phyloP scores from a whole-genome alignment of 331 rosid genomes.

The Quercus tomentella region DNA sequence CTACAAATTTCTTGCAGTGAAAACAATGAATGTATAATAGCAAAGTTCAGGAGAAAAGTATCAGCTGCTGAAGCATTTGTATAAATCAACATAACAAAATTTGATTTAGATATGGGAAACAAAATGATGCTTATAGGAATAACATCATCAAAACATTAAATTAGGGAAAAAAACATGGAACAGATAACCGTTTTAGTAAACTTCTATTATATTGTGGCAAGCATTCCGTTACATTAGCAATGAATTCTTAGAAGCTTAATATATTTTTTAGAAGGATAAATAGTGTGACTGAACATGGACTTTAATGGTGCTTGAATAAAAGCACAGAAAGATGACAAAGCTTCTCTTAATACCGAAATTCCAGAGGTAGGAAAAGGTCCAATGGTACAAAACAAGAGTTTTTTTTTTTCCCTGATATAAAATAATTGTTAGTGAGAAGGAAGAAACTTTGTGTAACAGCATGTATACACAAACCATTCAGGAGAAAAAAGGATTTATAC shows the following conservation, averaged over 20 bases:
- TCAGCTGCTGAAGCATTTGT: not conserved
- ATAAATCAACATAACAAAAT: not conserved
- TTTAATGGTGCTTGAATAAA: not conserved
- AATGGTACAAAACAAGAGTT: not conserved
- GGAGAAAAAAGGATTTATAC: too few relatives aligned
- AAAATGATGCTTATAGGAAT: not conserved
- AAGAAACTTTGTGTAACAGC: too few relatives aligned
- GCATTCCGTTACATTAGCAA: not conserved
- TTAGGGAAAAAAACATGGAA: not conserved
- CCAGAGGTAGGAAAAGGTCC: not conserved
- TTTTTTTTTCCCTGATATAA: too few relatives aligned
- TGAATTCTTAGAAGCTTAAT: not conserved
- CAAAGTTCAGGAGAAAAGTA: not conserved
- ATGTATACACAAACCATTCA: too few relatives aligned
- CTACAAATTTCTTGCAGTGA: not conserved
- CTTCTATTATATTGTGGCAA: not conserved
- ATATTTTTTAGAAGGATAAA: not conserved
- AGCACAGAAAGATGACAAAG: not conserved
- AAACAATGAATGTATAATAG: not conserved
- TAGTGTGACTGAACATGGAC: not conserved
- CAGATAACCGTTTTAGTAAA: not conserved
- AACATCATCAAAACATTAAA: not conserved
- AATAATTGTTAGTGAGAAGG: too few relatives aligned
- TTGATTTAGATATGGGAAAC: not conserved
- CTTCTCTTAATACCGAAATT: not conserved